Percentiles rank a stretch among this genome's conserved stretches.
Conservation (phyloP, 805 yeast genomes). For the Metahyphopichia silvanorum region DNA sequence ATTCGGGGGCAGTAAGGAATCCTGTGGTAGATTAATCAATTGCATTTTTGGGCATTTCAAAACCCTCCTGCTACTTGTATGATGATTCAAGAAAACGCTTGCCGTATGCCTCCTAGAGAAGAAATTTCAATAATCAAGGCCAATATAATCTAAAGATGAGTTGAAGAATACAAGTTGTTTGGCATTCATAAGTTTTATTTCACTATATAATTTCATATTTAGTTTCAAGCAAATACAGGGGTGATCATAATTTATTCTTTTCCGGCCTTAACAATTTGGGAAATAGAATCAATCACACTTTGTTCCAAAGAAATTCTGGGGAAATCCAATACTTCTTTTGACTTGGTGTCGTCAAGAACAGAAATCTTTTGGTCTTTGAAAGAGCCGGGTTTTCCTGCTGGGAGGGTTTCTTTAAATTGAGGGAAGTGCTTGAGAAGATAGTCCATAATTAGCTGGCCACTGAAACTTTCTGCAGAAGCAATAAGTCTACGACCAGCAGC, state of each 20-base stretch:
- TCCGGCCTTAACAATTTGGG: constrained; percentile 29
- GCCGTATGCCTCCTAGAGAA: too few relatives aligned
- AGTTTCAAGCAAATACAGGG: too few relatives aligned
- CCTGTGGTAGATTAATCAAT: background rate
- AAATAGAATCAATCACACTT: constrained; percentile 40
- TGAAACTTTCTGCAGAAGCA: constrained; percentile 16
- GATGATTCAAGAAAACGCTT: too few relatives aligned
- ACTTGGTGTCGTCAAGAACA: constrained; percentile 31
- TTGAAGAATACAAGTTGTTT: too few relatives aligned
- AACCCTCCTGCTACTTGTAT: too few relatives aligned
- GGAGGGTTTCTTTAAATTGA: constrained; percentile 39
- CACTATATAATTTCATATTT: too few relatives aligned
- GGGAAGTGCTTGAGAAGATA: constrained; percentile 39
- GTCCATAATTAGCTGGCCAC: constrained; percentile 27
- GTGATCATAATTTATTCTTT: too few relatives aligned
- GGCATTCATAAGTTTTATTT: too few relatives aligned
- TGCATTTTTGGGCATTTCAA: too few relatives aligned
- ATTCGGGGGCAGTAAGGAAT: constrained; percentile 15
- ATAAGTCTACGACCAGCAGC: constrained; percentile 21
- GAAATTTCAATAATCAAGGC: too few relatives aligned
- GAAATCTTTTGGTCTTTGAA: constrained; percentile 14
- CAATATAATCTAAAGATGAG: too few relatives aligned
- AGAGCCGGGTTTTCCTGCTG: constrained; percentile 40
- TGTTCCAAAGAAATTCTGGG: constrained; percentile 34
- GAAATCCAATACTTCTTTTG: constrained; percentile 35